Evolutionary conservation across 2,329 filamentous ascomycete species (phyloP).

Genomic region (Ophiostoma quercus): DNA sequence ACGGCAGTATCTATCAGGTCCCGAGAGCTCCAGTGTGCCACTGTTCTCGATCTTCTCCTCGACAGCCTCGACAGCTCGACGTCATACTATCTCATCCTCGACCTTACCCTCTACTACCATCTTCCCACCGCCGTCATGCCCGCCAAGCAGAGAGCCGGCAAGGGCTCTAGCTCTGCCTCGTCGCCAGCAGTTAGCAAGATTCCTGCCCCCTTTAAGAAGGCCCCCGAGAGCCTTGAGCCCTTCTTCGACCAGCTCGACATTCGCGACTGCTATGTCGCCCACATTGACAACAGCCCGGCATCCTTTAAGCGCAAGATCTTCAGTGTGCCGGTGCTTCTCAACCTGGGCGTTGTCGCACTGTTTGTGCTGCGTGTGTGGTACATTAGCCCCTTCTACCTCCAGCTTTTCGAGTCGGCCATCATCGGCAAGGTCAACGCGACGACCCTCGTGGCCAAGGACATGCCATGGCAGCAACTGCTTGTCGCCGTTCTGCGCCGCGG

Average conservation of each 20-base stretch:
- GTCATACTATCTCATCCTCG: not conserved
- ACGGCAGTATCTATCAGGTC: not conserved
- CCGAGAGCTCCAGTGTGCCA: not conserved
- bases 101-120: not conserved
- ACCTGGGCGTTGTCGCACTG: slow-evolving; percentile 58
- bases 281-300: slow-evolving; percentile 67
- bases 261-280: slow-evolving; percentile 73
- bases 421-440: slow-evolving; percentile 58
- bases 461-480: slow-evolving; percentile 52
- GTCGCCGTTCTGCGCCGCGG: slow-evolving; percentile 56
- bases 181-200: slow-evolving; percentile 31
- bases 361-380: slow-evolving; percentile 64
- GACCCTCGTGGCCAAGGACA: slow-evolving; percentile 55
- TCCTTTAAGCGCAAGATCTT: slow-evolving; percentile 80
- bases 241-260: slow-evolving; percentile 63
- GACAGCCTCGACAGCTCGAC: slow-evolving; percentile 23
- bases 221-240: slow-evolving; percentile 56
- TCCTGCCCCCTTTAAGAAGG: slow-evolving; percentile 63
- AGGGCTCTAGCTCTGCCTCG: slow-evolving; percentile 24
- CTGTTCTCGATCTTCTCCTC: slow-evolving; percentile 6
- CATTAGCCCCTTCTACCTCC: slow-evolving; percentile 68
- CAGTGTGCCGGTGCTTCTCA: slow-evolving; percentile 70
- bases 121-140: not conserved
- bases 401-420: slow-evolving; percentile 58
- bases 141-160: slow-evolving; percentile 29